Conservation (phyloP, 805 yeast genomes). For the Ogataea paraovalis region DNA sequence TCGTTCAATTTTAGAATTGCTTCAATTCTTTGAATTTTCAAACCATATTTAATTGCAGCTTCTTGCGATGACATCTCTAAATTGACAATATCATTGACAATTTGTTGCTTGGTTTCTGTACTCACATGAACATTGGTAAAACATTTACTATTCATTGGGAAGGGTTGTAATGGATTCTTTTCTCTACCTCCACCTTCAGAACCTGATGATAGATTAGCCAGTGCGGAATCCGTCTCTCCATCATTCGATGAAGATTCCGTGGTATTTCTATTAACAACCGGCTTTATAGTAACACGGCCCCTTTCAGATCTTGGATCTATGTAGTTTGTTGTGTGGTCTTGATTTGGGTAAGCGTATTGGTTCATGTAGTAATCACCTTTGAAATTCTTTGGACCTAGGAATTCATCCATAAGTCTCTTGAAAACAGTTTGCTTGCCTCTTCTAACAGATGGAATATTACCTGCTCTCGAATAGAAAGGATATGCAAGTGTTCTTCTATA, state of each 20-base stretch:
- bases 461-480: constrained; percentile 46
- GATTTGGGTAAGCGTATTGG: constrained; percentile 67
- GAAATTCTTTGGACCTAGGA: constrained; percentile 79
- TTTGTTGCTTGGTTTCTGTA: constrained; percentile 52
- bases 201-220: constrained; percentile 5
- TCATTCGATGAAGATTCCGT: constrained; percentile 12
- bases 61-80: constrained; percentile 60
- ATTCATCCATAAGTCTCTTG: constrained; percentile 61
- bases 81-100: constrained; percentile 47
- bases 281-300: constrained; percentile 31
- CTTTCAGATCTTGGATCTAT: constrained; percentile 51
- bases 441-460: constrained; percentile 34
- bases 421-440: constrained; percentile 46
- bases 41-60: constrained; percentile 72
- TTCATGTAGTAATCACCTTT: constrained; percentile 78
- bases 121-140: constrained; percentile 62
- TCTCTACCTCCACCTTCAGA: constrained; percentile 6
- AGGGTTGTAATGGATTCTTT: constrained; percentile 57
- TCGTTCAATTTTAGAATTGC: constrained; percentile 71
- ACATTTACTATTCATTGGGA: constrained; percentile 71
- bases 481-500: constrained; percentile 52
- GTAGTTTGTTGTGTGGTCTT: constrained; percentile 69
- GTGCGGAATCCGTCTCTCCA: constrained; percentile 17
- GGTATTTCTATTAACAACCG: constrained; percentile 2
- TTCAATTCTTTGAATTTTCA: constrained; percentile 82